phyloP scores from a whole-genome alignment of 805 yeast genomes.

The Osmozyma mogii region DNA sequence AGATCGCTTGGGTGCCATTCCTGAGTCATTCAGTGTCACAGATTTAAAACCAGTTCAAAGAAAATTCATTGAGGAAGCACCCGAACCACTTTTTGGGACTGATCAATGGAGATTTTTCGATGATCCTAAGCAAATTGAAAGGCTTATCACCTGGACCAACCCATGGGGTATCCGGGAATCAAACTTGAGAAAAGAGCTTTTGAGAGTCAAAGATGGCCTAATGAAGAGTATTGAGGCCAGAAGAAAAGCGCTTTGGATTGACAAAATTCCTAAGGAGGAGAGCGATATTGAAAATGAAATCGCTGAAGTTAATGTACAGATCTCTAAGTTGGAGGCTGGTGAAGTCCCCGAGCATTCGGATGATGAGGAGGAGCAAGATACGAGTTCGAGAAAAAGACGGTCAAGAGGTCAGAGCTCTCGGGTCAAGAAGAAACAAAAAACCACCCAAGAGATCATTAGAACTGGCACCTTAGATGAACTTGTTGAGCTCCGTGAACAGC shows the following conservation, averaged over 20 bases:
- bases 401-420: conserved; percentile 24
- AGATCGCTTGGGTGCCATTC: conserved; percentile 10
- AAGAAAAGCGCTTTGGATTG: conserved; percentile 43
- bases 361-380: conserved; percentile 27
- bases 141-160: conserved; percentile 58
- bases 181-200: conserved; percentile 53
- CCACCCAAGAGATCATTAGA: conserved; percentile 23
- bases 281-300: conserved; percentile 8
- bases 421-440: conserved; percentile 29
- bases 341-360: conserved; percentile 7
- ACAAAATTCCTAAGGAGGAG: conserved; percentile 26
- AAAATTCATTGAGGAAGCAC: conserved; percentile 60
- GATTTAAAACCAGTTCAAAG: conserved; percentile 38
- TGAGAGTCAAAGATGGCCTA: conserved; percentile 44
- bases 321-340: conserved; percentile 2
- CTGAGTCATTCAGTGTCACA: conserved; percentile 9
- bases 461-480: conserved; percentile 22
- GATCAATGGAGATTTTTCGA: conserved; percentile 70
- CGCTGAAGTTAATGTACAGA: conserved; percentile 5
- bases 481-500: conserved; percentile 13
- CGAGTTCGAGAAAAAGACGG: conserved; percentile 17
- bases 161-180: conserved; percentile 72
- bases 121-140: conserved; percentile 45
- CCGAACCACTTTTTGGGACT: conserved; percentile 44
- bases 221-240: conserved; percentile 51